Evolutionary conservation across 257 asterid species (phyloP), one percentile per base, ranked within the genome.

Genomic region (Capsicum pubescens): DNA sequence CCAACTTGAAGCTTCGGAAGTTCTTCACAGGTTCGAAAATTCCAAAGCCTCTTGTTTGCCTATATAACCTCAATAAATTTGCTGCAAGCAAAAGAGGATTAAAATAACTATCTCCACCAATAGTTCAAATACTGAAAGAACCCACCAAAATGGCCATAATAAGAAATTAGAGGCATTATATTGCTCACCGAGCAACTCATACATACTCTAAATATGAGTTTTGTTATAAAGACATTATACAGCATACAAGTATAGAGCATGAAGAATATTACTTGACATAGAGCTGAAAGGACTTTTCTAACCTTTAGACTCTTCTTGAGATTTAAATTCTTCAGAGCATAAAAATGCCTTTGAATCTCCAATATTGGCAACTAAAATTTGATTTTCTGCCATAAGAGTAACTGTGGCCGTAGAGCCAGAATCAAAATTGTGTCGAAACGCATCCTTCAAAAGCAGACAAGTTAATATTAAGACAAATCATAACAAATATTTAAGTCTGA

Each of bases 281-380:
- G 81, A 76, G 26, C 72, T 57, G 60, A 70, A 83, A 86, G 42
- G 68, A 83, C 77, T 21, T 61, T 60, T 82, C 89, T 85, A 35
- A 95, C 99, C 99, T 94, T 91, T 93, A 82, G 97, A 97, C 91
- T 93, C 98, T 48, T 88, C 84, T 44, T 97, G 97, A 89, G 97
- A 85, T 85, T 93, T 97, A 83, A 89, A 90, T 79, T 87, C 90
- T 90, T 94, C 98, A 83, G 99, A 91, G 94, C 99, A 96, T 89
- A 96, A 74, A 88, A 96, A 92, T 68, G 98, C 98, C 92, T 96
- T 96, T 35, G 98, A 96, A 87, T 96, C 99, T 64, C 99, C 99
- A 80, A 96, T 61, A 87, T 96, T 92, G 71, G 98, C 99, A 85
- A 94, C 99, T 82, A 96, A 89, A 90, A 96, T 92, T 83, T 93